These are phyloP conservation scores for Calamus simplicifolius DNA, from an alignment of 176 grass and related monocot genomes.

Conservation along the genomic window DNA sequence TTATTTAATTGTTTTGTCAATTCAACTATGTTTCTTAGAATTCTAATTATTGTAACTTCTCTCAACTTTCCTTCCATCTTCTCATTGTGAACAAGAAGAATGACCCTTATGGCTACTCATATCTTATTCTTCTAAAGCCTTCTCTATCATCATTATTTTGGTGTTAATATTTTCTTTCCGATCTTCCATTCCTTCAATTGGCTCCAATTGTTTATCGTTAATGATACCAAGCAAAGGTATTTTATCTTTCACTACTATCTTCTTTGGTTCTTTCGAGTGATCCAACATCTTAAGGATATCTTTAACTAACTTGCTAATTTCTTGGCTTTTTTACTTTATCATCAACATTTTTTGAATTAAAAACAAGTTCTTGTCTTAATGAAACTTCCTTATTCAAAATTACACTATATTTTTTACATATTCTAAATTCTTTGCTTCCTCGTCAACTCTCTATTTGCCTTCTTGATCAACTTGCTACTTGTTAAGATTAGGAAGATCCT, in stretches of 20 bases:
- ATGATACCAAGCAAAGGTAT: slow-evolving; percentile 19
- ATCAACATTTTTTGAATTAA: slow-evolving; percentile 30
- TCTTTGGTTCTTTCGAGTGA: slow-evolving; percentile 18
- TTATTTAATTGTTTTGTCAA: too few species aligned
- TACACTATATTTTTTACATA: too few species aligned
- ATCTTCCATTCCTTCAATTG: slow-evolving; percentile 30
- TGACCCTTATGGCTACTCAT: slow-evolving; percentile 31
- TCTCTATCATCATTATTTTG: slow-evolving; percentile 43
- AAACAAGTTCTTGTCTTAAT: slow-evolving; percentile 32
- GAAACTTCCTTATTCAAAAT: background rate
- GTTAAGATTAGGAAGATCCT: too few species aligned
- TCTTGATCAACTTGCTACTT: too few species aligned
- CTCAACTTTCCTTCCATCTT: slow-evolving; percentile 12
- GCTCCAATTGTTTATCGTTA: slow-evolving; percentile 27
- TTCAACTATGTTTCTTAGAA: too few species aligned
- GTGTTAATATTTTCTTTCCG: slow-evolving; percentile 42
- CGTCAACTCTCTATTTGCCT: too few species aligned
- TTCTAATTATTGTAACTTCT: too few species aligned
- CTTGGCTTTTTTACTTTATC: background rate
- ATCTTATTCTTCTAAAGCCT: slow-evolving; percentile 32
- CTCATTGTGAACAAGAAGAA: slow-evolving; percentile 40
- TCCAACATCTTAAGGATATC: slow-evolving; percentile 21
- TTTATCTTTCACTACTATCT: slow-evolving; percentile 28
- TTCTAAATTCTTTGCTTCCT: slow-evolving; percentile 21
- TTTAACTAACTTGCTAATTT: slow-evolving; percentile 30